These are phyloP conservation scores for Xylariales sp. DNA, from an alignment of 2,329 filamentous ascomycete genomes.

Conservation along the genomic window DNA sequence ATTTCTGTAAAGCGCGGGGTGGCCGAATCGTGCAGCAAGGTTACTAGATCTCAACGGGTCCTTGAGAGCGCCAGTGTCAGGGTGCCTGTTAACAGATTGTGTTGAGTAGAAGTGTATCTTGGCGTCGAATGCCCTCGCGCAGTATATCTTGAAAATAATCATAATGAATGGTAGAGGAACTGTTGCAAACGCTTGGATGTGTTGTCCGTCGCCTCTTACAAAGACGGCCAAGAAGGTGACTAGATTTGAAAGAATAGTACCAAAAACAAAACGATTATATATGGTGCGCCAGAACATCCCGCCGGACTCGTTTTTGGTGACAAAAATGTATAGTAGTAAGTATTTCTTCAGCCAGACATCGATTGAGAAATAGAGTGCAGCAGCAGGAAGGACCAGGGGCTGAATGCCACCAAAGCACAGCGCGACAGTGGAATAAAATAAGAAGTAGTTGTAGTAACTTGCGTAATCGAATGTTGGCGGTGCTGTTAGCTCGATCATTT, in stretches of 20 bases:
- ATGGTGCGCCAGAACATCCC: conserved; percentile 92
- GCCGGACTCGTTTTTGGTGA: conserved; percentile 96
- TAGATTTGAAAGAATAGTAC: conserved; percentile 79
- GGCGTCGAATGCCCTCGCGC: conserved; percentile 78
- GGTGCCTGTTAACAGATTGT: conserved; percentile 62
- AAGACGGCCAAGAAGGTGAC: conserved; percentile 82
- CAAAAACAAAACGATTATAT: conserved; percentile 93
- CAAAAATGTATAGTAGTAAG: conserved; percentile 90
- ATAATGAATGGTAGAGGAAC: conserved; percentile 82
- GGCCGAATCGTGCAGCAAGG: conserved; percentile 83
- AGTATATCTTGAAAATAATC: conserved; percentile 88
- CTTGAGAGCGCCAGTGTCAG: conserved; percentile 61
- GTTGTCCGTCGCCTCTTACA: conserved; percentile 72
- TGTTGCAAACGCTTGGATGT: conserved; percentile 72
- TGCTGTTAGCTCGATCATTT: conserved; percentile 91
- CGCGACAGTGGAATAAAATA: conserved; percentile 92
- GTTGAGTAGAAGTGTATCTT: conserved; percentile 85
- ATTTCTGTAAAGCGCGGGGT: conserved; percentile 60
- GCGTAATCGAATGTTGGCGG: conserved; percentile 95
- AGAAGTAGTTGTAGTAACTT: conserved; percentile 97
- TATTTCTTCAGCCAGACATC: conserved; percentile 97
- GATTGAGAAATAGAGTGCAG: conserved; percentile 87
- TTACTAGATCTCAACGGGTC: conserved; percentile 71
- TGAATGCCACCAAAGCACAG: conserved; percentile 87
- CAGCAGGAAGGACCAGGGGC: conserved; percentile 86